Evolutionary conservation across 441 rosid genomes (phyloP), one percentile per base, ranked within the genome.

Genomic region (Adansonia rubrostipa): DNA sequence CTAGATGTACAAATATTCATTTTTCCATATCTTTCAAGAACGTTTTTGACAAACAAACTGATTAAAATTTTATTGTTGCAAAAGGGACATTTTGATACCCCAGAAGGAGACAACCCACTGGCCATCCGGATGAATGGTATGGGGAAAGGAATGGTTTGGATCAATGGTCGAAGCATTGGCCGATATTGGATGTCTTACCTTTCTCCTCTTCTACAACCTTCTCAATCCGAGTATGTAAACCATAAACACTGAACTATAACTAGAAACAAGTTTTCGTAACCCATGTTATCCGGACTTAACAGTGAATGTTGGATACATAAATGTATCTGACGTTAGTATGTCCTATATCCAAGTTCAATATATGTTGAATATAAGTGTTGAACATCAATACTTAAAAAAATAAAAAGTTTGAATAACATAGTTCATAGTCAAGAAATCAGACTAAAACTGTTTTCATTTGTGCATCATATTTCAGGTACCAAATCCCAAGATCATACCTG

Each of bases 111-210:
- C 64, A 77, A 85, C 19, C 89, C 99, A 0, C 80, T 91, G 28
- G 93, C 87, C 24, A 69, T 97, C 53, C 75, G 87, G 11, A 87
- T 92, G 89, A 78, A 69, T 4, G 87, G 89, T 2, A 93, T 95
- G 97, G 85, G 86, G 0, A 97, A 97, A 82, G 98, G 99, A 22
- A 84, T 92, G 91, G 84, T 90, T 65, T 97, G 98, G 97, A 83
- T 97, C 44, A 97, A 97, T 40, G 99, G 99, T 5, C 80, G 84
- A 67, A 91, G 88, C 86, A 89, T 97, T 17, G 99, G 99, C 42
- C 86, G 99, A 14, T 88, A 93, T 76, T 97, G 99, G 99, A 81
- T 86, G 87, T 84, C 94, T n/a, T 95, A 79, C 80, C 66, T 91
- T 28, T 92, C 99, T 40, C 93, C 99, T 20, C 89, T 92, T 44